phyloP scores from a whole-genome alignment of 192 early-diverging fungal species.

The Allomyces javanicus region DNA sequence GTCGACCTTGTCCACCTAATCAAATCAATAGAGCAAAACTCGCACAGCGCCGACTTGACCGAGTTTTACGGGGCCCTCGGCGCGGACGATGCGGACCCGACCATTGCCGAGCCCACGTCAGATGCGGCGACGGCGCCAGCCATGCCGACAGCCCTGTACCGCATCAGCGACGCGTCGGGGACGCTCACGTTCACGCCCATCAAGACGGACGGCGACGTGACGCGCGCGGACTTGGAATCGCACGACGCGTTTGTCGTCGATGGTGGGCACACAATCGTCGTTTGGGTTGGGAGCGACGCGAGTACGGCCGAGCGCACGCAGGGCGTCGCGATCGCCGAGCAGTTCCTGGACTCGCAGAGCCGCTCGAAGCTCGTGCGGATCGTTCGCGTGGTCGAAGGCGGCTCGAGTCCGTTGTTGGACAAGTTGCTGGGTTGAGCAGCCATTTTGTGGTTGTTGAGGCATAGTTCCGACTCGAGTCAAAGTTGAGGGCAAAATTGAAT shows the following conservation, averaged over 20 bases:
- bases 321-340: constrained; percentile 40
- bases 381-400: constrained; percentile 45
- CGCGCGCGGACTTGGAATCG: constrained; percentile 21
- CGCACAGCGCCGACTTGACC: neutral
- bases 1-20: constrained; percentile 9
- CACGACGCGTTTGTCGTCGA: constrained; percentile 54
- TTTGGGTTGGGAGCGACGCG: constrained; percentile 37
- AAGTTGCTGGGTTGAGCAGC: constrained; percentile 8
- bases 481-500: no score
- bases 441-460: no score
- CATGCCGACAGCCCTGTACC: neutral
- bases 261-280: constrained; percentile 29
- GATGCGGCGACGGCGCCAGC: constrained; percentile 3
- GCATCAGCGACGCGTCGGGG: constrained; percentile 12
- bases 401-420: constrained; percentile 36
- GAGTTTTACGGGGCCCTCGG: neutral
- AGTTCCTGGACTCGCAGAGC: constrained; percentile 30
- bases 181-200: constrained; percentile 26
- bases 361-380: constrained; percentile 33
- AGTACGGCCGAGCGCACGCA: constrained; percentile 25
- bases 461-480: no score
- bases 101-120: constrained; percentile 1
- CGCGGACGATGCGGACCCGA: constrained; percentile 11
- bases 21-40: constrained; percentile 25
- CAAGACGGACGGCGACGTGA: constrained; percentile 23